phyloP scores from a whole-genome alignment of 345 rosid genomes.

The Gossypium sturtianum region DNA sequence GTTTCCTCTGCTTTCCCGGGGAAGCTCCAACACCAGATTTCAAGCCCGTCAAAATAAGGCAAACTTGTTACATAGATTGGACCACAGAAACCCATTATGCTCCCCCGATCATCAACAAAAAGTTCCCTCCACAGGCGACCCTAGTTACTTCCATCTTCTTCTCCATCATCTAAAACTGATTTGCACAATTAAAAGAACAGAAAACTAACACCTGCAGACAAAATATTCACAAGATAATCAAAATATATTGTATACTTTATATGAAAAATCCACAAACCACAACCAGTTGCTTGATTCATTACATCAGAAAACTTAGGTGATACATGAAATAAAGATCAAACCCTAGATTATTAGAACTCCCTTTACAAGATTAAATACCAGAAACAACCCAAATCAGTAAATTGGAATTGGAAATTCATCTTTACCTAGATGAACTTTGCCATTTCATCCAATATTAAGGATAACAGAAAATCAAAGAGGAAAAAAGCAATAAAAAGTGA shows the following conservation, averaged over 20 bases:
- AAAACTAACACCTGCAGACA: conserved; percentile 10
- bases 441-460: background rate
- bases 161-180: conserved; percentile 11
- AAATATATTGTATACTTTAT: background rate
- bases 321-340: conserved; percentile 3
- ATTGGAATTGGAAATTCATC: background rate
- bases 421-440: too few species aligned
- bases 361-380: background rate
- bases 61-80: conserved; percentile 19
- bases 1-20: conserved; percentile 36
- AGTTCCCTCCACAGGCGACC: conserved; percentile 14
- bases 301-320: background rate
- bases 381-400: background rate
- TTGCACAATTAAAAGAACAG: conserved; percentile 20
- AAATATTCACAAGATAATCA: background rate
- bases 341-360: conserved; percentile 5
- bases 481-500: background rate
- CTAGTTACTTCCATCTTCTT: conserved; percentile 22
- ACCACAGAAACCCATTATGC: conserved; percentile 24
- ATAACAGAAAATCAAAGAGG: background rate
- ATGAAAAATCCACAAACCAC: background rate
- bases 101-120: conserved; percentile 16
- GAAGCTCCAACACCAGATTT: conserved; percentile 34
- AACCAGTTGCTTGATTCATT: conserved; percentile 1
- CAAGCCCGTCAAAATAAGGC: conserved; percentile 41